Evolutionary conservation across 768 basidiomycete species (phyloP), one percentile per base, ranked within the genome.

Genomic region (Suillus discolor): DNA sequence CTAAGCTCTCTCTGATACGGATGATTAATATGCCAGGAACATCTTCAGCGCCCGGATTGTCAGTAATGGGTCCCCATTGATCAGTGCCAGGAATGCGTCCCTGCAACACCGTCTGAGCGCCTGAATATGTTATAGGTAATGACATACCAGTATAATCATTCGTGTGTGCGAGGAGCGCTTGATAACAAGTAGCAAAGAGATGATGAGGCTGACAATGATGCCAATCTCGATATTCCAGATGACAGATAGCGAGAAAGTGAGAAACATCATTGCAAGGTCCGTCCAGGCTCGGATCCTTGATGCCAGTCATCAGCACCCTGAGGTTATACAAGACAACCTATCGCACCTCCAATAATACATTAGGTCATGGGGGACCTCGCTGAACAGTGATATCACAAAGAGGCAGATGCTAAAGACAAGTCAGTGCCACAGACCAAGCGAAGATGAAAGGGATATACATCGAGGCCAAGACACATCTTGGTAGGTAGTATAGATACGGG

Each of bases 191-290:
- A 98, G 80, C 47, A 99, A 83, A 39, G 95, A 95, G 65, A 96
- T 87, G 49, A 95, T 87, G 68, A 98, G 81, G 68, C 93, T 93
- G 69, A 93, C 89, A n/a, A 92, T 87, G 51, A 99, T 89, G 16
- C 97, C 97, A 63, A 94, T 89, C 81, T 99, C 96, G 64, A 99
- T 89, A 69, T 91, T 89, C 88, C 94, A 96, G 28, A 97, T 76
- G 63, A 97, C 88, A 2, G 94, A 95, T 62, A 93, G 85, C 67
- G 89, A 71, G 77, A 99, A 97, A 0, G 97, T 98, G 61, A 96
- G 83, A 25, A 81, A 79, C 91, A 98, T 95, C 72, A 99, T 85
- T 6, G 85, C 79, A 57, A 97, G 81, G 74, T 99, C 97, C 44
- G 88, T 87, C 93, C 94, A 96, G n/a, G 97, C 93, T n/a, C 86